Conservation (phyloP, 2,329 filamentous ascomycete genomes). For the Furcasterigmium furcatum region DNA sequence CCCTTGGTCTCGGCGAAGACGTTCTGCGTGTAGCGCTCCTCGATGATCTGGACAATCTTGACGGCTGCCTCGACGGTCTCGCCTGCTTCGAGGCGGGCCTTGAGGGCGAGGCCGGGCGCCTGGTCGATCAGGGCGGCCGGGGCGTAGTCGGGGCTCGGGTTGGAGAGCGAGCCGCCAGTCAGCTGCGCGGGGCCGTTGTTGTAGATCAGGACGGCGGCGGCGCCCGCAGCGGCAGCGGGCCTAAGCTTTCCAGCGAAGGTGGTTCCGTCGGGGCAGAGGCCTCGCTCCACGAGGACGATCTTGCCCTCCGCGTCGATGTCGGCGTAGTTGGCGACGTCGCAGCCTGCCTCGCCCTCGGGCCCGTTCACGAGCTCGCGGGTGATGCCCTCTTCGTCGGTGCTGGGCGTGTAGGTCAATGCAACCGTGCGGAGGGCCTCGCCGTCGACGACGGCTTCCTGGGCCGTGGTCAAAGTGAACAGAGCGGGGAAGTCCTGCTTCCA, state of each 20-base stretch:
- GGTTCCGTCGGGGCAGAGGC: conserved; percentile 21
- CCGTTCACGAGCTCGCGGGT: conserved; percentile 19
- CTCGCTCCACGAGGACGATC: conserved; percentile 26
- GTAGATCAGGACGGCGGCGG: conserved; percentile 24
- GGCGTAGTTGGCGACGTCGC: conserved; percentile 19
- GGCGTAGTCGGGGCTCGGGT: conserved; percentile 20
- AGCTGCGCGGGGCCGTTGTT: conserved; percentile 23
- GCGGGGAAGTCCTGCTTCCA: conserved; percentile 26
- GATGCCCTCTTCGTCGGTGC: conserved; percentile 23
- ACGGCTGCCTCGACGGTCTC: conserved; percentile 29
- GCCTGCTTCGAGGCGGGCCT: conserved; percentile 25
- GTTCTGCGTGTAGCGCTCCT: conserved; percentile 37
- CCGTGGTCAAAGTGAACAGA: conserved; percentile 16
- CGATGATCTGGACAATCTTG: conserved; percentile 28
- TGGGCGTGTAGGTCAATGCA: conserved; percentile 24
- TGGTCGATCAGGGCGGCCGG: conserved; percentile 26
- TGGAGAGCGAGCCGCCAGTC: conserved; percentile 22
- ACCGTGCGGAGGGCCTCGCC: conserved; percentile 19
- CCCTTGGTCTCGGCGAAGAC: conserved; percentile 41
- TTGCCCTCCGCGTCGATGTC: conserved; percentile 21
- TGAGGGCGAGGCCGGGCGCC: conserved; percentile 19
- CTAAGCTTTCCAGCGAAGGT: conserved; percentile 26
- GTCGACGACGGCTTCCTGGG: conserved; percentile 14
- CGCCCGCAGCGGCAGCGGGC: conserved; percentile 23
- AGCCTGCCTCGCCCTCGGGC: conserved; percentile 20